These are phyloP conservation scores for Plectosphaerella sp. DNA, from an alignment of 2,329 filamentous ascomycete genomes.

Conservation along the genomic window DNA sequence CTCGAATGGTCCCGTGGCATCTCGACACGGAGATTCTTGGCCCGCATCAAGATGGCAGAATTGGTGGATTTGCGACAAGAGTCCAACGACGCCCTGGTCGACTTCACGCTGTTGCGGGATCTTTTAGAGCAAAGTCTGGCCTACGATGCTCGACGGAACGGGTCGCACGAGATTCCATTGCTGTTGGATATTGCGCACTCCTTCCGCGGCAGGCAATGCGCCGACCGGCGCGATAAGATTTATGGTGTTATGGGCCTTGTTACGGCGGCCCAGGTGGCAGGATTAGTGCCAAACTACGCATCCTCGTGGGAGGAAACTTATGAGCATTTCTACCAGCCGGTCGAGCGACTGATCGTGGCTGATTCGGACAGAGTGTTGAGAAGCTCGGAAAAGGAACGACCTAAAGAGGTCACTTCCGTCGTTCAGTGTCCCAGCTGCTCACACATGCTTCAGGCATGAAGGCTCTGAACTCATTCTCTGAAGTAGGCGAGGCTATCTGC, in stretches of 20 bases:
- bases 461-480: too few species aligned
- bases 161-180: not conserved
- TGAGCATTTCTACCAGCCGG: not conserved
- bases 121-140: conserved; percentile 1
- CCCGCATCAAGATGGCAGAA: conserved; percentile 1
- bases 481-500: too few species aligned
- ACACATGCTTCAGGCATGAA: too few species aligned
- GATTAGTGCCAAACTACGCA: not conserved
- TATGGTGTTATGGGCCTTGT: conserved; percentile 1
- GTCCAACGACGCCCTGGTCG: not conserved
- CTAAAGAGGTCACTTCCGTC: too few species aligned
- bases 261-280: not conserved
- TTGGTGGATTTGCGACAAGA: not conserved
- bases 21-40: not conserved
- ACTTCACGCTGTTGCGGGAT: not conserved
- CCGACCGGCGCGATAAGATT: not conserved
- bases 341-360: not conserved
- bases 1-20: not conserved
- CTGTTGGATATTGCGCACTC: not conserved
- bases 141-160: not conserved
- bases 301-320: not conserved
- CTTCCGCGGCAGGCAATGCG: not conserved
- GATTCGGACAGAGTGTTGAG: not conserved
- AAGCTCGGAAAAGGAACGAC: too few species aligned
- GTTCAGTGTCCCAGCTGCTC: too few species aligned